Conservation (phyloP, 768 basidiomycete genomes). For the Leccinum subgranulosum region DNA sequence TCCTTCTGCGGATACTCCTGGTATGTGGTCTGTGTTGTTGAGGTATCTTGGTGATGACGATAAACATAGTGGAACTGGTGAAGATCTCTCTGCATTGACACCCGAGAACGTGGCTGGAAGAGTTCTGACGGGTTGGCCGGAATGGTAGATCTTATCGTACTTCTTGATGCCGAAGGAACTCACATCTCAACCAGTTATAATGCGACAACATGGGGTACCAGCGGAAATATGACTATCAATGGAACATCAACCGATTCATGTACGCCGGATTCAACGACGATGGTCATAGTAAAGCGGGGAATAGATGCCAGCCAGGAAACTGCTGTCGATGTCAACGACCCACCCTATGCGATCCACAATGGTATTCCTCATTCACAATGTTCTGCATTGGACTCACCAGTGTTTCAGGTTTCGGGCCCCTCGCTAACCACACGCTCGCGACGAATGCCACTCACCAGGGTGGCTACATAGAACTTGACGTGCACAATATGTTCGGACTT, state of each 20-base stretch:
- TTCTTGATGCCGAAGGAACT: neutral
- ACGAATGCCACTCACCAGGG: conserved; percentile 67
- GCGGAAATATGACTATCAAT: conserved; percentile 70
- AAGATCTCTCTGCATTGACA: conserved; percentile 48
- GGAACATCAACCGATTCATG: conserved; percentile 51
- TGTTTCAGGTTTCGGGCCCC: conserved; percentile 43
- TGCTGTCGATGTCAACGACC: conserved; percentile 47
- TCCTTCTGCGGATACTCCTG: conserved; percentile 63
- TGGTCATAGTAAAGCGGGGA: conserved; percentile 34
- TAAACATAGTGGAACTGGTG: conserved; percentile 41
- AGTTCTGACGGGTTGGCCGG: conserved; percentile 40
- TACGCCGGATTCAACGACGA: conserved; percentile 7
- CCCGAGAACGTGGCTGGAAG: conserved; percentile 1
- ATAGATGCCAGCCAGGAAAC: conserved; percentile 45
- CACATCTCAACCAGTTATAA: conserved; percentile 58
- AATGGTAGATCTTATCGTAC: conserved; percentile 43
- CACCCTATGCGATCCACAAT: conserved; percentile 72
- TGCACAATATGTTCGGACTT: conserved; percentile 65
- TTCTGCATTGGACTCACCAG: neutral
- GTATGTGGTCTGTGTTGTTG: conserved; percentile 19
- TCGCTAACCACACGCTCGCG: conserved; percentile 54
- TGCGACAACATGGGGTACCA: conserved; percentile 55
- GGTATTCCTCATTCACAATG: conserved; percentile 33
- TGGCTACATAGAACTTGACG: conserved; percentile 59
- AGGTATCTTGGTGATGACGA: neutral